Conservation (phyloP, 2,329 filamentous ascomycete species). For the Exophiala sp. region DNA sequence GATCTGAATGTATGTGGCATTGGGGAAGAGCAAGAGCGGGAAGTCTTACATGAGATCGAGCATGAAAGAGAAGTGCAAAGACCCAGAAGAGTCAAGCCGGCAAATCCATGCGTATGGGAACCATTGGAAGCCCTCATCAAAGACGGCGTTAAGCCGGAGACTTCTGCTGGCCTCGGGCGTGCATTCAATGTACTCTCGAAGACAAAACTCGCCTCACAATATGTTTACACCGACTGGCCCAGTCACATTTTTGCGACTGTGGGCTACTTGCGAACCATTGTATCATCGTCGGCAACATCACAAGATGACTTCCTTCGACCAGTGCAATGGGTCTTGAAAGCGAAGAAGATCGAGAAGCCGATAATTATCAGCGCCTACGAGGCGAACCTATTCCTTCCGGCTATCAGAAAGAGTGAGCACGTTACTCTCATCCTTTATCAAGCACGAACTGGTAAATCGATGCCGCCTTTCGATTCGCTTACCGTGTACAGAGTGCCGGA, state of each 20-base stretch:
- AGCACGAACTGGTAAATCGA: constrained; percentile 41
- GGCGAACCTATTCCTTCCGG: constrained; percentile 49
- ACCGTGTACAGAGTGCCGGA: constrained; percentile 42
- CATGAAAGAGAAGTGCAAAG: constrained; percentile 55
- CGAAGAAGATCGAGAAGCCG: constrained; percentile 31
- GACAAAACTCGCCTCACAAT: constrained; percentile 30
- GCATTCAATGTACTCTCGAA: constrained; percentile 46
- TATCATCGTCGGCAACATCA: constrained; percentile 7
- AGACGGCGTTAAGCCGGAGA: constrained; percentile 33
- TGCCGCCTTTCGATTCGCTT: constrained; percentile 45
- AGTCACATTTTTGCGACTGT: constrained; percentile 44
- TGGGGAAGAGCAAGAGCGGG: constrained; percentile 66
- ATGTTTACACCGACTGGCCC: constrained; percentile 34
- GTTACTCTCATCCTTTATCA: constrained; percentile 53
- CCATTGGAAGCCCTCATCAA: constrained; percentile 43
- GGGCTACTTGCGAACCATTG: constrained; percentile 52
- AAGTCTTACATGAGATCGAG: constrained; percentile 60
- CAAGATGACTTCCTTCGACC: constrained; percentile 51
- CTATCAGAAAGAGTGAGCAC: constrained; percentile 35
- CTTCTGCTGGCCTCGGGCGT: constrained; percentile 37
- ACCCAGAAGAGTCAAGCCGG: constrained; percentile 48
- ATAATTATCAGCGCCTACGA: constrained; percentile 62
- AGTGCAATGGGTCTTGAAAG: constrained; percentile 54
- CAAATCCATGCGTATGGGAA: constrained; percentile 35
- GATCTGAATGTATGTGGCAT: constrained; percentile 41